Evolutionary conservation across 2,329 filamentous ascomycete genomes (phyloP), one percentile per base, ranked within the genome.

Genomic region (Botrytis tulipae): DNA sequence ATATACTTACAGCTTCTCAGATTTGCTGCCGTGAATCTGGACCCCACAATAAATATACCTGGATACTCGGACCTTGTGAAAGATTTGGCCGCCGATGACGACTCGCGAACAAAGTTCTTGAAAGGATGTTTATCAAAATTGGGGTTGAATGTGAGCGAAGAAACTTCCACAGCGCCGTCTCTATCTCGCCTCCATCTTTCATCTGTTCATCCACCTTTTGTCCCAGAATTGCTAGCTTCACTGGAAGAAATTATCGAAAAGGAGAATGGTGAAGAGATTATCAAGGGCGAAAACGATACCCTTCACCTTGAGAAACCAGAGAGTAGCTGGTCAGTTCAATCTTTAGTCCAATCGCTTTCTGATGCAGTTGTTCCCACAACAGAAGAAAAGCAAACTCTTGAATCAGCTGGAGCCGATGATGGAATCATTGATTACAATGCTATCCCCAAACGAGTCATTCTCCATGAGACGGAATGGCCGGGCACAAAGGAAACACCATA

Each of bases 131-230:
- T 99, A 37, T 82, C 84, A 25, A 97, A 96, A 80, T 86, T 99
- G 18, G 94, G 93, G 1, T 86, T 99, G n/a, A 88, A 91, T 73
- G 90, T 95, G 70, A 93, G 89, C 81, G 85, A 90, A 76, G 89
- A 93, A 67, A 87, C 88, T 78, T 86, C 90, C 78, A 86, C 88
- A 77, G 88, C 94, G 81, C 94, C 94, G 20, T 92, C 92, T 74
- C 89, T 97, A 54, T 97, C 95, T 75, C 89, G 87, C 77, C 85
- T 98, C 67, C 93, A 98, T 83, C 86, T 98, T 70, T 95, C 94
- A 60, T 91, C 93, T 74, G 82, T 90, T 68, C 84, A 90, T 76
- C 86, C 89, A 66, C 83, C 85, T 78, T 89, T 91, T 59, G 89
- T 94, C n/a, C 85, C 88, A 61, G 87, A 92, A 77, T 84, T 96